Conservation (phyloP, 768 basidiomycete species). For the Xerocomellus amylosporus region DNA sequence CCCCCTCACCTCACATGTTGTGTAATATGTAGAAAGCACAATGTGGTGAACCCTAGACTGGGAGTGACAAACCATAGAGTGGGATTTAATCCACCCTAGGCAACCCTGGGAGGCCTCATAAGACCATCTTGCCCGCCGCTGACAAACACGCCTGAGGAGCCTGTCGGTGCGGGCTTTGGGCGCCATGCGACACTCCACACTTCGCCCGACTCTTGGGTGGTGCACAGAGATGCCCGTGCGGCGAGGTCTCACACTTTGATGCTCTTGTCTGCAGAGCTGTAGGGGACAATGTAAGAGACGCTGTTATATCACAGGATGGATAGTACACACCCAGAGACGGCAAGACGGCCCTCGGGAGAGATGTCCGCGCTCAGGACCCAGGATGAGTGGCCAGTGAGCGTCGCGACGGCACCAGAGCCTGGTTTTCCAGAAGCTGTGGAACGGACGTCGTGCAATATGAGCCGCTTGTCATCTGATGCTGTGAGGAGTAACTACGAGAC, state of each 20-base stretch:
- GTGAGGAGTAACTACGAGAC: conserved; percentile 72
- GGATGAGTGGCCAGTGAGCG: conserved; percentile 83
- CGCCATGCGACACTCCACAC: conserved; percentile 86
- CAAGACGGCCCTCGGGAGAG: conserved; percentile 76
- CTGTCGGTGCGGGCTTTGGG: conserved; percentile 54
- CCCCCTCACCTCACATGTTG: too few relatives aligned
- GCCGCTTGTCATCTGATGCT: conserved; percentile 89
- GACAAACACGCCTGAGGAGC: conserved; percentile 60
- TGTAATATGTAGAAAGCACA: too few relatives aligned
- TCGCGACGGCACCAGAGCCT: conserved; percentile 78
- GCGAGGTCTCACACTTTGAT: conserved; percentile 87
- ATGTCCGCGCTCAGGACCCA: conserved; percentile 87
- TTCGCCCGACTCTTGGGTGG: conserved; percentile 73
- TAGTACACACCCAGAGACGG: conserved; percentile 68
- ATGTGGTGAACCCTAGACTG: too few relatives aligned
- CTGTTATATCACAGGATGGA: neutral
- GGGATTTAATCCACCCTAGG: too few relatives aligned
- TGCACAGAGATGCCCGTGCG: conserved; percentile 70
- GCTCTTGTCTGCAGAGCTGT: conserved; percentile 81
- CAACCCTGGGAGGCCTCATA: too few relatives aligned
- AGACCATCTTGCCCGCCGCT: conserved; percentile 73
- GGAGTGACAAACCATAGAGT: too few relatives aligned
- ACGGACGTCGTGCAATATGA: conserved; percentile 88
- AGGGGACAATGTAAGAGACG: neutral
- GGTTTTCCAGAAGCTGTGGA: conserved; percentile 53